phyloP scores from a whole-genome alignment of 768 basidiomycete genomes.

The Trametes maxima region DNA sequence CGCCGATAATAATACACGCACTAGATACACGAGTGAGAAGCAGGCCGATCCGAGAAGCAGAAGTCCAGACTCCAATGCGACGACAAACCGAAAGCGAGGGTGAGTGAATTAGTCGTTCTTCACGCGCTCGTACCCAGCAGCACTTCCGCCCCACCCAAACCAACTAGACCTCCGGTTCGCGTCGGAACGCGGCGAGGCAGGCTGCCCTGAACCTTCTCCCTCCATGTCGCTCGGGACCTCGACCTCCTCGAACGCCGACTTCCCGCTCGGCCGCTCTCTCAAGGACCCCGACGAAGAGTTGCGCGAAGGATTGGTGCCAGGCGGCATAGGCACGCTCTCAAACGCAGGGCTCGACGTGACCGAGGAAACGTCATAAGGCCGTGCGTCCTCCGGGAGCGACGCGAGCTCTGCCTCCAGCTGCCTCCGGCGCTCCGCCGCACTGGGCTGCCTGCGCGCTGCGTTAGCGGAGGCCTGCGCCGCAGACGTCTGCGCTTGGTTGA shows the following conservation, averaged over 20 bases:
- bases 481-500: slow-evolving; percentile 53
- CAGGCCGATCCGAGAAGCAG: background rate
- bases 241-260: slow-evolving; percentile 59
- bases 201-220: slow-evolving; percentile 42
- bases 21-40: slow-evolving; percentile 2
- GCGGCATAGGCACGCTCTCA: slow-evolving; percentile 34
- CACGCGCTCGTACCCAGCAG: slow-evolving; percentile 51
- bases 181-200: slow-evolving; percentile 23
- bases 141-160: slow-evolving; percentile 51
- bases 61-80: background rate
- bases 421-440: slow-evolving; percentile 46
- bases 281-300: slow-evolving; percentile 42
- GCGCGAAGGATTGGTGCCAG: slow-evolving; percentile 33
- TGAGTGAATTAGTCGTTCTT: slow-evolving; percentile 44
- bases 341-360: slow-evolving; percentile 27
- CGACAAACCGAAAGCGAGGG: background rate
- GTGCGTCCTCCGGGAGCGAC: slow-evolving; percentile 36
- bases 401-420: slow-evolving; percentile 64
- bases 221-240: slow-evolving; percentile 74
- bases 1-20: background rate
- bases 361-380: slow-evolving; percentile 29
- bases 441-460: slow-evolving; percentile 3
- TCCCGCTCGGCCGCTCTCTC: slow-evolving; percentile 44
- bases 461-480: slow-evolving; percentile 34
- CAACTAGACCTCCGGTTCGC: slow-evolving; percentile 45